Evolutionary conservation across 1,284 basidiomycete genomes (phyloP), one percentile per base, ranked within the genome.

Genomic region (Cutaneotrichosporon cyanovorans): DNA sequence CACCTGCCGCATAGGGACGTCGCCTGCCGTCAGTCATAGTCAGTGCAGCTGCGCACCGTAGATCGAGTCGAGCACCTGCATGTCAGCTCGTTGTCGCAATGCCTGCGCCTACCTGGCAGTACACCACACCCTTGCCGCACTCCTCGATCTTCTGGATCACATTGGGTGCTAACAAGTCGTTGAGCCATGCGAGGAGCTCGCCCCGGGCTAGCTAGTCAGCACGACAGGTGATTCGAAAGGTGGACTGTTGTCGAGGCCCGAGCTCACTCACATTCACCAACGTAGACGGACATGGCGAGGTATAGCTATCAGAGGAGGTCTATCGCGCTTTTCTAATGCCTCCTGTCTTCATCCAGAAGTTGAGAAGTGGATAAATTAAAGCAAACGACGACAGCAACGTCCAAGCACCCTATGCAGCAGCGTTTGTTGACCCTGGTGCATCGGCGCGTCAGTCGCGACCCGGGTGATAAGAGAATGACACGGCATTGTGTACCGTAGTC

Each of bases 91-190:
- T n/a, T 38, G 16, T 5, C 11, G 23, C 12, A 8, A 5, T 18
- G 16, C 11, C 5, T 23, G 5, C 23, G 11, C 44, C 36, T 30
- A 73, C 69, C 72, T 92, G 90, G 69, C 88, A 90, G 71, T 92
- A 92, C 25, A 86, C 86, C 14, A 79, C 85, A 51, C 90, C 90
- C 1, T 82, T 81, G 25, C 92, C 92, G 67, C 88, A 95, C 73
- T 97, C 90, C 71, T 93, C 90, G 53, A 95, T 74, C 73, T 96
- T 97, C 25, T 85, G 89, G 74, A 95, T 91, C 73, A 85, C 86
- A 21, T 56, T 51, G 23, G 65, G 64, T 15, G 55, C 68, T 8
- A 97, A 79, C 18, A 98, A 82, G 39, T 93, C 87, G 73, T 97
- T 97, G 65, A 96, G 75, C 95, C 95, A 98, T 41, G 78, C 77